A percentile compares a stretch with the other conserved stretches of the same genome.
Conservation (phyloP, 768 basidiomycete species). For the Phlegmacium glaucopus region DNA sequence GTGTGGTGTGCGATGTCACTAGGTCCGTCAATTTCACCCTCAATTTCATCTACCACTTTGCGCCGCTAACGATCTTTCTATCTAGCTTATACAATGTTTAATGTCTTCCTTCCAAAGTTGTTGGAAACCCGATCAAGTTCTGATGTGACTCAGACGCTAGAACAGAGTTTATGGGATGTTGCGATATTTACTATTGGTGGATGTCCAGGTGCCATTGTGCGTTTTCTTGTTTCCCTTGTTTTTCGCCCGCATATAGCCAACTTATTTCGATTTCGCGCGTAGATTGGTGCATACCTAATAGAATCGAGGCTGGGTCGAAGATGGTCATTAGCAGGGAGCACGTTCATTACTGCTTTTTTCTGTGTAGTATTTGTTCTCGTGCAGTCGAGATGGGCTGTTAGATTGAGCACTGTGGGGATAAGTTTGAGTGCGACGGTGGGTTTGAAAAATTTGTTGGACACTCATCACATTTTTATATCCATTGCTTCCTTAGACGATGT, state of each 20-base stretch:
- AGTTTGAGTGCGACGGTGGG: constrained; percentile 71
- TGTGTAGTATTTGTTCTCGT: constrained; percentile 69
- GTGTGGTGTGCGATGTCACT: constrained; percentile 76
- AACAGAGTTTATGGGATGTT: constrained; percentile 79
- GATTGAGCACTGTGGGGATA: constrained; percentile 71
- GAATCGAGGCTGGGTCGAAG: constrained; percentile 67
- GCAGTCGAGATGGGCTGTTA: constrained; percentile 51
- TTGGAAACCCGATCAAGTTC: constrained; percentile 54
- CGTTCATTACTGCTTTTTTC: constrained; percentile 71
- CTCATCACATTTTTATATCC: not conserved
- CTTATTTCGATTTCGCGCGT: not conserved
- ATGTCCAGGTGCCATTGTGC: constrained; percentile 78
- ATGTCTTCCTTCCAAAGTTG: constrained; percentile 85
- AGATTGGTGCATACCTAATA: constrained; percentile 87
- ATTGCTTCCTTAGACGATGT: constrained; percentile 57
- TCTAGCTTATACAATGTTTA: constrained; percentile 87
- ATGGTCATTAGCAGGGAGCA: constrained; percentile 71
- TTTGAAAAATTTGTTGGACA: constrained; percentile 1
- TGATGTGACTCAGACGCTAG: constrained; percentile 40
- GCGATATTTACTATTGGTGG: constrained; percentile 82
- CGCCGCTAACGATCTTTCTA: constrained; percentile 2
- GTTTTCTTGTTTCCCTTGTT: constrained; percentile 21
- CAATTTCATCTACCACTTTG: no score
- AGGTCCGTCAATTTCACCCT: constrained; percentile 47
- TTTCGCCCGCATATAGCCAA: not conserved